Percentiles rank a stretch among this genome's conserved stretches.
Conservation (phyloP, 768 basidiomycete species). For the Tephrocybe sp. region DNA sequence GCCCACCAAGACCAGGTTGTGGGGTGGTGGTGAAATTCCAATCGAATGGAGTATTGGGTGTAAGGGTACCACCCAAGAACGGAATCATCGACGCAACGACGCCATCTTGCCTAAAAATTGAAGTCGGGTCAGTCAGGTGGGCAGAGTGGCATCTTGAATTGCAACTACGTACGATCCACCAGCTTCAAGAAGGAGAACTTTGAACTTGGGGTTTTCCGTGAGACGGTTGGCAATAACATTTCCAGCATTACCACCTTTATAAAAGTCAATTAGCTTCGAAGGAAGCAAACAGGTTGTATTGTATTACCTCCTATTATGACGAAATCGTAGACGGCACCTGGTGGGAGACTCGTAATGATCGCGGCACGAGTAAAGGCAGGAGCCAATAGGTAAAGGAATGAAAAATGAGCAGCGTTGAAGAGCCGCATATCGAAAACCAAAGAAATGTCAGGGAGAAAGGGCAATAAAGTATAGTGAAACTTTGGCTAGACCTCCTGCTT, state of each 20-base stretch:
- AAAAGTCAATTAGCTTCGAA: background rate
- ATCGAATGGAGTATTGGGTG: conserved; percentile 16
- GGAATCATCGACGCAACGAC: conserved; percentile 11
- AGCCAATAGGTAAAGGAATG: background rate
- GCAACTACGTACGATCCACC: conserved; percentile 21
- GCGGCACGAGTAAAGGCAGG: conserved; percentile 2
- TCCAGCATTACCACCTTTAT: conserved; percentile 17
- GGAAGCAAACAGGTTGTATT: background rate
- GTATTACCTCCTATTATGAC: conserved; percentile 22
- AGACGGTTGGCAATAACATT: conserved; percentile 27
- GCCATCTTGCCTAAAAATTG: conserved; percentile 7
- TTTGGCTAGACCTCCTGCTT: background rate
- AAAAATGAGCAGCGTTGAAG: background rate
- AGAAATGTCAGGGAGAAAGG: background rate
- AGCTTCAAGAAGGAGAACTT: conserved; percentile 42
- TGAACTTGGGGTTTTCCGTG: conserved; percentile 32
- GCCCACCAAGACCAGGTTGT: conserved; percentile 23
- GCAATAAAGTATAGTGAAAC: background rate
- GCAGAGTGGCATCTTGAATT: background rate
- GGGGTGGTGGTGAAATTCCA: conserved; percentile 27
- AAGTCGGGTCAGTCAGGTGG: too few species aligned
- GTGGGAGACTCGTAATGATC: conserved; percentile 3
- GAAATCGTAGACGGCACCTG: conserved; percentile 18
- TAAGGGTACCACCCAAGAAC: conserved; percentile 8
- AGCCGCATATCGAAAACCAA: conserved; percentile 3